Evolutionary conservation across 495 filamentous ascomycete genomes (phyloP).

Genomic region (Daldinia concentrica): DNA sequence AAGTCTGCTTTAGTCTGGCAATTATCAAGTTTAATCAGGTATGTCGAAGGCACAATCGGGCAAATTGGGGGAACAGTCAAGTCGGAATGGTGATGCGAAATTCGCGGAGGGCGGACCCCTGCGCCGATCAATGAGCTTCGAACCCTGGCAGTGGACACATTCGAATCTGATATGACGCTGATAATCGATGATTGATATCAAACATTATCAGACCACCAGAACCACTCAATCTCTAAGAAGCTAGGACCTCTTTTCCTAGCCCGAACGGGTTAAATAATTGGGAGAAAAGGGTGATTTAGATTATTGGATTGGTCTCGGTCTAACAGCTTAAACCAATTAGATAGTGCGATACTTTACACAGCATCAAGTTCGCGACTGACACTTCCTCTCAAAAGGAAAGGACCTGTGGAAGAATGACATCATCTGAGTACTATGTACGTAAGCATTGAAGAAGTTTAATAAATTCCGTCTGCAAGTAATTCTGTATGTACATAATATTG

Average conservation of each 20-base stretch:
- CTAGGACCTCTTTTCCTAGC: constrained; percentile 6
- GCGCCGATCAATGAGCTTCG: constrained; percentile 37
- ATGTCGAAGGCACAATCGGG: background rate
- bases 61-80: background rate
- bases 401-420: constrained; percentile 21
- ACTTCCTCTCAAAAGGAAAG: constrained; percentile 12
- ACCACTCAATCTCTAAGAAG: constrained; percentile 8
- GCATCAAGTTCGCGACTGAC: constrained; percentile 6
- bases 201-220: too few relatives aligned
- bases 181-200: constrained; percentile 21
- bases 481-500: background rate
- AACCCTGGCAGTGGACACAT: constrained; percentile 23
- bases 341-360: background rate
- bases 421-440: constrained; percentile 15
- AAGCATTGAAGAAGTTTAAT: background rate
- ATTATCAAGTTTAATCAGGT: background rate
- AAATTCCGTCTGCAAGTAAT: background rate
- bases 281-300: constrained; percentile 1
- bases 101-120: constrained; percentile 31
- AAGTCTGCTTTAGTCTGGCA: background rate
- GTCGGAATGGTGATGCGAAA: constrained; percentile 17
- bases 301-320: background rate
- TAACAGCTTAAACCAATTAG: constrained; percentile 19
- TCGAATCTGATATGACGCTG: constrained; percentile 27
- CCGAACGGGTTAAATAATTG: constrained; percentile 15